Conservation (phyloP, 345 rosid species). For the Bruguiera sexangula region DNA sequence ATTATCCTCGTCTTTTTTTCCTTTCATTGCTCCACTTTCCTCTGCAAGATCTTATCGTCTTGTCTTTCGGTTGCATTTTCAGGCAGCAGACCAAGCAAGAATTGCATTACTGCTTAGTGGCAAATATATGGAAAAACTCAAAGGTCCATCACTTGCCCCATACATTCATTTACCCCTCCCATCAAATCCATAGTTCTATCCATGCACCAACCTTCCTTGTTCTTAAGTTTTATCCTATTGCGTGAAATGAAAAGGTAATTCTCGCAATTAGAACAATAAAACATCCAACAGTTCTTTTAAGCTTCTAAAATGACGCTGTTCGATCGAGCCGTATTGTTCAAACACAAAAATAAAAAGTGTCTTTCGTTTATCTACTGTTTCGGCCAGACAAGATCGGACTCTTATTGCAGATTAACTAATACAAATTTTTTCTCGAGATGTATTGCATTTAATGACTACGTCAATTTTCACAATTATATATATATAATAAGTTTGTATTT, state of each 20-base stretch:
- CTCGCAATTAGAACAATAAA: neutral
- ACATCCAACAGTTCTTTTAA: neutral
- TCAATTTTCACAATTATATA: no score
- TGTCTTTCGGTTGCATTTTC: constrained; percentile 40
- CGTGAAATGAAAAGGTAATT: neutral
- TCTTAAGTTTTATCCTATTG: neutral
- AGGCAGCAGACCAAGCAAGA: constrained; percentile 40
- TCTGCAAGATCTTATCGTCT: constrained; percentile 43
- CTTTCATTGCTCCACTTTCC: constrained; percentile 33
- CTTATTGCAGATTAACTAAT: no score
- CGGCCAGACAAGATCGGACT: no score
- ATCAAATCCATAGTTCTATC: neutral
- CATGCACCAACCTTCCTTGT: neutral
- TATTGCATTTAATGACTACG: no score
- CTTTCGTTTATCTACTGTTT: no score
- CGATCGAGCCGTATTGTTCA: no score
- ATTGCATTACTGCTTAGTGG: constrained; percentile 26
- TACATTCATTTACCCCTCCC: constrained; percentile 35
- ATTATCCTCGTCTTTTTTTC: no score
- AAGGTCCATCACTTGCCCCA: constrained; percentile 48
- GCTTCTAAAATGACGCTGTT: no score
- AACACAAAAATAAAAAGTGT: no score
- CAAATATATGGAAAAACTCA: constrained; percentile 31
- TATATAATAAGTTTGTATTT: no score
- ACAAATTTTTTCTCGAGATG: no score